phyloP scores from a whole-genome alignment of 176 grass and related monocot genomes.

The Oryza longistaminata region DNA sequence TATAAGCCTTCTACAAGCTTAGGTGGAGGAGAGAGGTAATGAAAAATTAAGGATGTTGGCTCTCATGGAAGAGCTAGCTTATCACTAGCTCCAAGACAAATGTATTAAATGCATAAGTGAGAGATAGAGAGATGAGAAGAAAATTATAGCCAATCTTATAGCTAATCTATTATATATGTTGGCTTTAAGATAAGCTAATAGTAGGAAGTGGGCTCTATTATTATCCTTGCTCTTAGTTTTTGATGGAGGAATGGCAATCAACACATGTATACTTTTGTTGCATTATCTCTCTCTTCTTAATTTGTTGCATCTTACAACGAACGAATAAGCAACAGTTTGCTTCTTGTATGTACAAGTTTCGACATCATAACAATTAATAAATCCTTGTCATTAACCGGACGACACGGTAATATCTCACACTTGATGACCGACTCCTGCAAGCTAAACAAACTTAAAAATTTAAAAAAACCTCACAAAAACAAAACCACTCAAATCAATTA shows the following conservation, averaged over 20 bases:
- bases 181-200: too few relatives aligned
- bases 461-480: neutral
- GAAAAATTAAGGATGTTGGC: too few relatives aligned
- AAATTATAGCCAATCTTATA: too few relatives aligned
- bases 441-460: neutral
- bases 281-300: neutral
- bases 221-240: too few relatives aligned
- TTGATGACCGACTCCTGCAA: neutral
- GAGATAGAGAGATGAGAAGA: too few relatives aligned
- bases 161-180: too few relatives aligned
- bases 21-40: too few relatives aligned
- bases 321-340: neutral
- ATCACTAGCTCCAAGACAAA: too few relatives aligned
- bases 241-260: neutral
- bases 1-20: too few relatives aligned
- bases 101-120: too few relatives aligned
- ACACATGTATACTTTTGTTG: neutral
- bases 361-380: neutral
- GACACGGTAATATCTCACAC: neutral
- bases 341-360: constrained; percentile 6
- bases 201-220: too few relatives aligned
- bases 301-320: neutral
- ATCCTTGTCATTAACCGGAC: neutral
- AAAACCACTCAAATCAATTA: constrained; percentile 1
- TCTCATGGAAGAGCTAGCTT: too few relatives aligned